phyloP scores from a whole-genome alignment of 2,329 filamentous ascomycete species.

The Helotiales sp. region DNA sequence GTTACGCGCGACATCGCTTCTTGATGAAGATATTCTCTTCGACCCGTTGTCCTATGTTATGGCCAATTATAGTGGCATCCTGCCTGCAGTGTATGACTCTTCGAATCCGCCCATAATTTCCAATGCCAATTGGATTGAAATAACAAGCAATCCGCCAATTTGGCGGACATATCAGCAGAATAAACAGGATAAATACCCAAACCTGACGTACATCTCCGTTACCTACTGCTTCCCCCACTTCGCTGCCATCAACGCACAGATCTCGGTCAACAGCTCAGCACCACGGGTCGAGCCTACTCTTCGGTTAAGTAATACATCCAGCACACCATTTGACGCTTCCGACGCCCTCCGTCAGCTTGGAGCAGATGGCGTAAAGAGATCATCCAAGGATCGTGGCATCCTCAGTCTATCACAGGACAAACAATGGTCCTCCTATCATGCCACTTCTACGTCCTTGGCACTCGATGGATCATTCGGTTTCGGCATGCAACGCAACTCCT shows the following conservation, averaged over 20 bases:
- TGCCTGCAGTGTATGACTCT: not conserved
- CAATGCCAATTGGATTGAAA: not conserved
- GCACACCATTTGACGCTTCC: not conserved
- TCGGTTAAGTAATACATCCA: not conserved
- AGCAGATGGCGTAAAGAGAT: not conserved
- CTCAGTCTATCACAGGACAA: not conserved
- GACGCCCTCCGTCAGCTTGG: slow-evolving; percentile 1
- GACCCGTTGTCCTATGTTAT: slow-evolving; percentile 1
- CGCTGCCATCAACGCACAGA: slow-evolving; percentile 1
- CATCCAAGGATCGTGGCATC: not conserved
- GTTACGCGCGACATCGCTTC: not conserved
- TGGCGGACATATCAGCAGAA: not conserved
- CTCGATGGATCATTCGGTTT: slow-evolving; percentile 5
- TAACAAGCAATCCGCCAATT: not conserved
- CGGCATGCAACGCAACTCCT: not conserved
- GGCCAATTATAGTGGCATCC: slow-evolving; percentile 1
- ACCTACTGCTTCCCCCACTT: slow-evolving; percentile 8
- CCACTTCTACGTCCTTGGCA: not conserved
- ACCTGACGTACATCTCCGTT: not conserved
- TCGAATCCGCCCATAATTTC: not conserved
- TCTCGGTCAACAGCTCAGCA: not conserved
- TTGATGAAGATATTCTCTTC: not conserved
- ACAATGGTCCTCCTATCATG: not conserved
- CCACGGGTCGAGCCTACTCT: slow-evolving; percentile 1
- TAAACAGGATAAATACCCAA: not conserved